Conservation (phyloP, 768 basidiomycete species). For the Coprinopsis marcescibilis region DNA sequence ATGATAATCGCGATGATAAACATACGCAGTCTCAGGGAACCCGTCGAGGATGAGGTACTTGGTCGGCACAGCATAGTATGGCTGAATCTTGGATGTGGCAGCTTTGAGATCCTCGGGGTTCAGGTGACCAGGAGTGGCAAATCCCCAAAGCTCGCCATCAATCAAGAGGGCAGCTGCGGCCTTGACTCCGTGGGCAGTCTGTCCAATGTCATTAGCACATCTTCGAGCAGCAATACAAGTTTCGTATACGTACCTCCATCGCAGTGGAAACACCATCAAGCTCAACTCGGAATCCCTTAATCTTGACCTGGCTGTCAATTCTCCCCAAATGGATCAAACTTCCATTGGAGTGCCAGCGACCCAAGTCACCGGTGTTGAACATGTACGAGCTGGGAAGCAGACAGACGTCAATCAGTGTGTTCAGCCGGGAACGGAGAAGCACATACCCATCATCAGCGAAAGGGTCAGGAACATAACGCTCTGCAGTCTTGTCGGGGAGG, state of each 20-base stretch:
- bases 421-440: background rate
- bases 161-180: conserved; percentile 47
- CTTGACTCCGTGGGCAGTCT: conserved; percentile 38
- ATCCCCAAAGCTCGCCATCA: conserved; percentile 50
- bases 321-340: conserved; percentile 53
- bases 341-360: conserved; percentile 47
- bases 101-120: conserved; percentile 34
- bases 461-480: conserved; percentile 45
- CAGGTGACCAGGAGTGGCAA: conserved; percentile 36
- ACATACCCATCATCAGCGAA: conserved; percentile 43
- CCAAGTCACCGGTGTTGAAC: conserved; percentile 63
- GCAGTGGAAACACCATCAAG: conserved; percentile 56
- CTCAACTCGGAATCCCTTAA: conserved; percentile 64
- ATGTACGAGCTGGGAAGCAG: conserved; percentile 31
- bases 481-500: conserved; percentile 47
- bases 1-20: conserved; percentile 6
- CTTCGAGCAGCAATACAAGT: background rate
- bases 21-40: conserved; percentile 50
- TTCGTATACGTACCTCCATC: conserved; percentile 39
- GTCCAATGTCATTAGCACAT: background rate
- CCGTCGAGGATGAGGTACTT: conserved; percentile 35
- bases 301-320: conserved; percentile 59
- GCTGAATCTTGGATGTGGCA: conserved; percentile 44
- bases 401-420: background rate
- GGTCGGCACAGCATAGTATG: conserved; percentile 55